phyloP scores from a whole-genome alignment of 805 yeast species.

The Spathaspora passalidarum region DNA sequence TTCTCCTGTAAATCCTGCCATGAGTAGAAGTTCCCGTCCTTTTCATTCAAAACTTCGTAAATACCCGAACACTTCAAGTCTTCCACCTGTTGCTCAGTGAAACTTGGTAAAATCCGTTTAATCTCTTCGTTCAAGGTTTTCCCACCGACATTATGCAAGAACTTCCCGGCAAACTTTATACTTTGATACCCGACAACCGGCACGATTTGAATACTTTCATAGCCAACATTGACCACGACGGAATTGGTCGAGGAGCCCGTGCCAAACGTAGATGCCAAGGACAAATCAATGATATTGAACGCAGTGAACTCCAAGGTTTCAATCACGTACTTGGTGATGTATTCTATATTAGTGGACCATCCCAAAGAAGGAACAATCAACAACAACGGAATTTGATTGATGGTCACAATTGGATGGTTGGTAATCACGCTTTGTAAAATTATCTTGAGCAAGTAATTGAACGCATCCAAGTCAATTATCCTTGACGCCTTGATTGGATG shows the following conservation, averaged over 20 bases:
- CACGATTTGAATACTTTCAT: conserved; percentile 67
- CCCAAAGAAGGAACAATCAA: conserved; percentile 56
- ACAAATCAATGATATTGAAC: conserved; percentile 63
- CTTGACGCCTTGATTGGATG: conserved; percentile 64
- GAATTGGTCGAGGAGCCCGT: conserved; percentile 63
- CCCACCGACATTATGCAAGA: conserved; percentile 60
- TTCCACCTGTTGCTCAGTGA: conserved; percentile 61
- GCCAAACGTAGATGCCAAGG: conserved; percentile 73
- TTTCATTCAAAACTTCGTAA: conserved; percentile 74
- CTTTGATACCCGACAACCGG: conserved; percentile 77
- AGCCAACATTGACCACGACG: conserved; percentile 78
- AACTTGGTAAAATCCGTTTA: conserved; percentile 52
- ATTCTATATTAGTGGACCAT: conserved; percentile 71
- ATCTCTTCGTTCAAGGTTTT: conserved; percentile 55
- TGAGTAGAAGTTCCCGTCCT: conserved; percentile 63
- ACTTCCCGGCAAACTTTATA: conserved; percentile 50
- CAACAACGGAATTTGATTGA: conserved; percentile 69
- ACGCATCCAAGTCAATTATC: conserved; percentile 66
- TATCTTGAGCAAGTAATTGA: conserved; percentile 57
- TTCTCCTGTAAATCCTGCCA: conserved; percentile 42
- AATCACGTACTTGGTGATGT: conserved; percentile 69
- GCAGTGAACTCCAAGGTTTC: conserved; percentile 72
- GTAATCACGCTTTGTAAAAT: conserved; percentile 37
- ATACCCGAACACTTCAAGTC: conserved; percentile 70
- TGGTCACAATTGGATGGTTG: conserved; percentile 42